Conservation (phyloP, 257 asterid genomes). For the Fraxinus excelsior region DNA sequence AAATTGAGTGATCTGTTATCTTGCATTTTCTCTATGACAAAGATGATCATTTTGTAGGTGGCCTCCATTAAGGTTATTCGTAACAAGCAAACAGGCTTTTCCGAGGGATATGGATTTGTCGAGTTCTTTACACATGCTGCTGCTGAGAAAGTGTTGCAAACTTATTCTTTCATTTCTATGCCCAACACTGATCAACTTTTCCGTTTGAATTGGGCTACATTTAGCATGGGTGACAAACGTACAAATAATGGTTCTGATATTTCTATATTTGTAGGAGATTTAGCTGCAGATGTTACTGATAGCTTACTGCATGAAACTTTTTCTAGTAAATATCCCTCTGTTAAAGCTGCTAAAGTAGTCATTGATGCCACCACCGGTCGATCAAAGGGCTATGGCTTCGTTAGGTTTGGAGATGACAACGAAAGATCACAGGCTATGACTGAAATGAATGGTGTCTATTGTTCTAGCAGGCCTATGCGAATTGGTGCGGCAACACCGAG, state of each 20-base stretch:
- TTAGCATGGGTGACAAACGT: conserved; percentile 58
- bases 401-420: conserved; percentile 60
- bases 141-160: conserved; percentile 54
- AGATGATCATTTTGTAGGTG: conserved; percentile 31
- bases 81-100: conserved; percentile 55
- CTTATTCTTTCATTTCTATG: conserved; percentile 42
- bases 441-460: conserved; percentile 52
- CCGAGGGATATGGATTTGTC: conserved; percentile 62
- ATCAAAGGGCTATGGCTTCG: conserved; percentile 58
- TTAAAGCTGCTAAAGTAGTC: conserved; percentile 61
- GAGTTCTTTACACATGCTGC: conserved; percentile 51
- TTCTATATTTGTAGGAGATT: conserved; percentile 59
- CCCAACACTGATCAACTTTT: conserved; percentile 56
- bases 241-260: conserved; percentile 56
- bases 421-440: conserved; percentile 53
- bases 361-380: conserved; percentile 52
- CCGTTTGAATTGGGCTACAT: conserved; percentile 63
- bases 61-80: conserved; percentile 55
- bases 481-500: conserved; percentile 56
- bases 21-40: neutral
- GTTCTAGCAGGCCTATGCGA: conserved; percentile 61
- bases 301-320: conserved; percentile 52
- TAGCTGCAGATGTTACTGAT: conserved; percentile 63
- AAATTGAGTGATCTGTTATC: neutral
- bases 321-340: conserved; percentile 45